Evolutionary conservation across 208 protist genomes (phyloP), one percentile per base, ranked within the genome.

Genomic region (Leishmania mexicana): DNA sequence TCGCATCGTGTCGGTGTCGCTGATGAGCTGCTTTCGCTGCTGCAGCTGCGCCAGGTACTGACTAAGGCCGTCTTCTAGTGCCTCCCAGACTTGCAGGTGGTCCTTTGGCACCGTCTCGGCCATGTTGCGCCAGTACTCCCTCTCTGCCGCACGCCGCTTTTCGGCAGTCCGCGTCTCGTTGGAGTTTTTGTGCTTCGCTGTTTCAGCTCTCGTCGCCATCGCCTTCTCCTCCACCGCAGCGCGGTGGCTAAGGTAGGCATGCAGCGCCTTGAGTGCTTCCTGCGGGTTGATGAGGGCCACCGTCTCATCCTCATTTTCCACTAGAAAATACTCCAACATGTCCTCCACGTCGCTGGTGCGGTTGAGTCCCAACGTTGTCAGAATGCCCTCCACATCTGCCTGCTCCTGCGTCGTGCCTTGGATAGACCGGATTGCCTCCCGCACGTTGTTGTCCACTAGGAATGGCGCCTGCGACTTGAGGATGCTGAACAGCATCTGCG

Each of bases 11-110:
- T 97, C 92, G 3, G 96, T 98, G 49, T 95, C 89, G 51, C 87
- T 83, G 73, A 99, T 97, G 40, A 98, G 83, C 31, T 76, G 64
- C 77, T 92, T 93, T 35, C 98, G 94, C 75, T 98, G 89, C 83
- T 96, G 88, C 11, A 99, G 92, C 70, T 98, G 88, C 6, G 79
- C 85, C 71, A 98, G 87, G 87, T 99, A 99, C 83, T 95, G 87
- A 62, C 96, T 91, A 19, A 98, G 87, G 6, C 93, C 97, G 38
- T 89, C 87, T 72, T 99, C 96, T 31, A 99, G 85, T 8, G 92
- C 92, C 38, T 89, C 83, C 96, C 97, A 99, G 13, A 98, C 85
- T 35, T 92, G 87, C 65, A 88, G 84, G 83, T 97, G 96, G 54
- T 93, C 90, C 73, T 90, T 85, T 57, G 95, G 92, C 10, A 98